Percentiles rank a stretch among this genome's conserved stretches.
Conservation (phyloP, 2,329 filamentous ascomycete species). For the Hymenoscyphus scutula region DNA sequence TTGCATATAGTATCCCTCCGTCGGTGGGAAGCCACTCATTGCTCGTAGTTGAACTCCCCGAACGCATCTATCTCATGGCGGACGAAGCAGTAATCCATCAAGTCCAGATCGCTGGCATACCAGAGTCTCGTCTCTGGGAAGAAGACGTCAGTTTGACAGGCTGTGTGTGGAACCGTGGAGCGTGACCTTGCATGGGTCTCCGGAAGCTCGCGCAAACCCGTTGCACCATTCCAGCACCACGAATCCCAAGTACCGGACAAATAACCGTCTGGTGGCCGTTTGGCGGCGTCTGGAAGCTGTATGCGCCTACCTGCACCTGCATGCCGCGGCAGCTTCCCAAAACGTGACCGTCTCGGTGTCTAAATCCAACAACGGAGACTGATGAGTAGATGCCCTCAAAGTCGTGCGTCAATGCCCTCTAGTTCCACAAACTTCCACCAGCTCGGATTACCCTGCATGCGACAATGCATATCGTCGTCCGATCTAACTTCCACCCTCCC, state of each 20-base stretch:
- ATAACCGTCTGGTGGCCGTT: constrained; percentile 12
- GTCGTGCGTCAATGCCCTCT: background rate
- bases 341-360: constrained; percentile 5
- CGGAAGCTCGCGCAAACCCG: constrained; percentile 18
- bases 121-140: background rate
- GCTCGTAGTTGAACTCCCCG: background rate
- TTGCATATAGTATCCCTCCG: background rate
- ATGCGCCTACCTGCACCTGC: background rate
- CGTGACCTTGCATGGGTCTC: constrained; percentile 8
- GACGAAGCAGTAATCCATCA: background rate
- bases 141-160: background rate
- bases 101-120: background rate
- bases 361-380: constrained; percentile 2
- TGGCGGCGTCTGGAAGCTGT: background rate
- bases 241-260: constrained; percentile 25
- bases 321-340: background rate
- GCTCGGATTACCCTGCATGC: constrained; percentile 4
- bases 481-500: background rate
- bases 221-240: constrained; percentile 8
- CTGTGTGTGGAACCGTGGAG: background rate
- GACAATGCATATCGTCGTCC: background rate
- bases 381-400: background rate
- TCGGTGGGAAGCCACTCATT: background rate
- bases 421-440: constrained; percentile 2
- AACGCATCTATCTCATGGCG: no score